Evolutionary conservation across 2,329 filamentous ascomycete genomes (phyloP), one percentile per base, ranked within the genome.

Genomic region (Apiospora pterosperma): DNA sequence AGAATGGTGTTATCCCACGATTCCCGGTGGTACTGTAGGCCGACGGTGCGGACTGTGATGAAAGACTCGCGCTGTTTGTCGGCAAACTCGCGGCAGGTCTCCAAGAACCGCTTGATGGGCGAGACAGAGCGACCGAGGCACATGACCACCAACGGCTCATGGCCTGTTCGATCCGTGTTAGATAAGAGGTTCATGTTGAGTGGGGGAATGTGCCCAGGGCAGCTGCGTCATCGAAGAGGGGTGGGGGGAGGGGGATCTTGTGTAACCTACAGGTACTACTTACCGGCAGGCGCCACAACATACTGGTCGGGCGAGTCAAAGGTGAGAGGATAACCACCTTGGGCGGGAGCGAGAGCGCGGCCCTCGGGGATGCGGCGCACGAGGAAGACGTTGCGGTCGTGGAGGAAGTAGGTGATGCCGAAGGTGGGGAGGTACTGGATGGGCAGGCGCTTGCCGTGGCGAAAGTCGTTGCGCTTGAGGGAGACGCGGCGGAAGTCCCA

Each of bases 401-500:
- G 67, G 25, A 75, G 60, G 69, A 79, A 79, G 76, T 75, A 78
- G 1, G 75, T 77, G 0, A 72, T 73, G 21, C 75, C 76, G 38
- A 79, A 79, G 2, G 75, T 78, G 3, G 77, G 77, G 5, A 78
- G 69, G 59, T 79, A 79, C 62, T 77, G 72, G 25, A 79, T 74
- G 0, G 77, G 74, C 2, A 72, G 64, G 19, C 77, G 71, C 67
- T 75, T 78, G 61, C 39, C 75, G 42, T 73, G 71, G 42, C 72
- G 71, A 52, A 69, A 72, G 67, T 78, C 76, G 59, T 74, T 72
- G 7, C 75, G 71, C 62, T 76, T 69, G n/a, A 71, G 63, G 1
- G 63, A 48, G 4, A 65, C 59, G 8, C 68, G 68, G 0, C 71
- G 70, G 48, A 72, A 74, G n/a, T 73, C 69, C 69, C 72, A 77